Evolutionary conservation across 164 flowering plant genomes (phyloP), one percentile per base, ranked within the genome.

Genomic region (Sedum album): DNA sequence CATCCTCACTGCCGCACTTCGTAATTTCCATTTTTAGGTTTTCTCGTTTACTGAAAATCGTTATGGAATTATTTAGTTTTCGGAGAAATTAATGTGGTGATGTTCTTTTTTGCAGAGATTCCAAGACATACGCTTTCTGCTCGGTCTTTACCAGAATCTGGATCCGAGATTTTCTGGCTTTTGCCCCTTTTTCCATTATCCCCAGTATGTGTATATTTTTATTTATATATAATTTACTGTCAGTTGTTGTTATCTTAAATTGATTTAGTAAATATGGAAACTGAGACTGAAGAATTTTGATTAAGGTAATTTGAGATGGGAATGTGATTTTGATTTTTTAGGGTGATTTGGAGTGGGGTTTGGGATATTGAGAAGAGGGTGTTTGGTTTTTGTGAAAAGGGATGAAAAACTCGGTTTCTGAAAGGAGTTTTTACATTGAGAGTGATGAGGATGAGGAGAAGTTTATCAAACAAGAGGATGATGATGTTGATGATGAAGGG

Each of bases 361-460:
- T 57, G 6, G 28, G 28, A 23, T 30, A 3, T 28, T 26, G 33
- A 13, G 20, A 30, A 57, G 62, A 26, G 18, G 2, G 10, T 10
- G 30, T 60, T 62, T 62, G 66, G 31, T 31, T 62, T 31, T 23
- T 35, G 20, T 11, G n/a, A 11, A 26, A 65, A 41, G 80, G 67
- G 68, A 93, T 93, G 98, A 86, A 84, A 68, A 88, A 86, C 73
- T 88, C 90, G 0, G 83, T 76, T 6, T 88, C 98, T 1, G 93
- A 90, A 9, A 82, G 78, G 69, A 82, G 85, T 70, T 78, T 90
- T 41, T 86, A 85, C 83, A 82, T 93, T 67, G 95, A 88, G 61
- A 90, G 98, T 65, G 98, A 87, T 39, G 68, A 66, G 1, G 87
- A 84, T 4, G 86, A 81, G 48, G 90, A 78, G n/a, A 78, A 75